Conservation (phyloP, 768 basidiomycete species). For the Lepiota brunneoincarnata region DNA sequence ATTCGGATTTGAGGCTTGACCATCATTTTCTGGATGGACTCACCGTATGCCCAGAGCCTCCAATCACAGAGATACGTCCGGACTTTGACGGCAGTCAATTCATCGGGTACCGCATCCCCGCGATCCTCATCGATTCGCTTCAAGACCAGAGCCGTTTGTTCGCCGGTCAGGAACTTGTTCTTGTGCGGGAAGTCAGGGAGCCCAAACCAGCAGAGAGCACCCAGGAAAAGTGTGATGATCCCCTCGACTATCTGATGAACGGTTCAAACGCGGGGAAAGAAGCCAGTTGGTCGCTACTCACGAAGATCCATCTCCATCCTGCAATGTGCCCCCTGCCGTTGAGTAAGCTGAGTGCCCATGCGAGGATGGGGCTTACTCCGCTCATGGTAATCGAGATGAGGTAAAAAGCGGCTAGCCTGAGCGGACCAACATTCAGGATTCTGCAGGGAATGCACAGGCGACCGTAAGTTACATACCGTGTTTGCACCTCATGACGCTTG, state of each 20-base stretch:
- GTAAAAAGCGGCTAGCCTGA: slow-evolving; percentile 38
- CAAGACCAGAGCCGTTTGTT: slow-evolving; percentile 42
- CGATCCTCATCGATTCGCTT: slow-evolving; percentile 48
- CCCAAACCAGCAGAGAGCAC: slow-evolving; percentile 36
- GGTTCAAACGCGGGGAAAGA: neutral
- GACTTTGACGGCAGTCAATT: slow-evolving; percentile 33
- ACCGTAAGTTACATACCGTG: slow-evolving; percentile 25
- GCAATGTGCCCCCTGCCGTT: slow-evolving; percentile 36
- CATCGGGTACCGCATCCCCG: slow-evolving; percentile 47
- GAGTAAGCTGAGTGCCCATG: slow-evolving; percentile 39
- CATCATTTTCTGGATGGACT: slow-evolving; percentile 7
- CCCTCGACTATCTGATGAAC: slow-evolving; percentile 42
- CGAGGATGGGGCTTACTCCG: slow-evolving; percentile 42
- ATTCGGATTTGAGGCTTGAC: slow-evolving; percentile 3
- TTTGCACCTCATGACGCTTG: slow-evolving; percentile 44
- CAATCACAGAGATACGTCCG: slow-evolving; percentile 40
- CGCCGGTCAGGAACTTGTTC: slow-evolving; percentile 41
- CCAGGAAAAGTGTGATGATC: slow-evolving; percentile 38
- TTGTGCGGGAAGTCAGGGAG: slow-evolving; percentile 46
- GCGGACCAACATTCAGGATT: slow-evolving; percentile 5
- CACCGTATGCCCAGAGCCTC: slow-evolving; percentile 46
- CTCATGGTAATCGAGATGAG: slow-evolving; percentile 37
- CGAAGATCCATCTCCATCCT: slow-evolving; percentile 53
- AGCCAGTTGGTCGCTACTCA: slow-evolving; percentile 19
- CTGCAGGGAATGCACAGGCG: neutral